These are phyloP conservation scores for Cicer yamashitae DNA, from an alignment of 306 rosid genomes.

Conservation along the genomic window DNA sequence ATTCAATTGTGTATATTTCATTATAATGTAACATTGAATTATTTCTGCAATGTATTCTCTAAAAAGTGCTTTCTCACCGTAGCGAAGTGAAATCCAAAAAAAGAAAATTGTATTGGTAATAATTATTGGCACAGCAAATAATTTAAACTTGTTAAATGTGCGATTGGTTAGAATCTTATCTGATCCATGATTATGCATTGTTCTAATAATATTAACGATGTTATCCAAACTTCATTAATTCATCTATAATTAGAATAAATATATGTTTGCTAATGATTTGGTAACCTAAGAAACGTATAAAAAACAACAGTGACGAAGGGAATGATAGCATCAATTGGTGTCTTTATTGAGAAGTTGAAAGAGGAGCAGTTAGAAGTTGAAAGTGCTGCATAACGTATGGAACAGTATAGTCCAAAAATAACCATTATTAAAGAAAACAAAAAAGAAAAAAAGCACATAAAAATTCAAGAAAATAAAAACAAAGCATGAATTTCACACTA, in stretches of 20 bases:
- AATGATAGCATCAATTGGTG: constrained; percentile 52
- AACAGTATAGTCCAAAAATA: constrained; percentile 31
- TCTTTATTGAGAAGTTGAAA: constrained; percentile 43
- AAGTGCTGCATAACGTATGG: constrained; percentile 44
- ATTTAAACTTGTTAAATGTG: constrained; percentile 30
- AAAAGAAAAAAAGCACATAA: neutral
- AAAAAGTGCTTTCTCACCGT: neutral
- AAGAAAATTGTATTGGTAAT: neutral
- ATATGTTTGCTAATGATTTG: constrained; percentile 47
- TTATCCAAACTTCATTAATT: constrained; percentile 4
- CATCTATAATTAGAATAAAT: neutral
- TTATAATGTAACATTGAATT: too few species aligned
- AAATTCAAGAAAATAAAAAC: constrained; percentile 6
- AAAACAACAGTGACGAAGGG: constrained; percentile 48
- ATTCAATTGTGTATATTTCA: too few species aligned
- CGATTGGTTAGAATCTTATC: constrained; percentile 42
- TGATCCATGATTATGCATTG: constrained; percentile 31
- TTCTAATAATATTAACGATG: constrained; percentile 23
- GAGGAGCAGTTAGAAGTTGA: constrained; percentile 59
- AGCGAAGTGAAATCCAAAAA: neutral
- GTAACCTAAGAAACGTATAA: constrained; percentile 50
- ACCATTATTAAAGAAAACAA: neutral
- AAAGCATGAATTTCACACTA: neutral
- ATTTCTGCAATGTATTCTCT: too few species aligned
- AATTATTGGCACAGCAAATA: neutral